Percentiles rank a stretch among this genome's conserved stretches.
Evolutionary conservation across 495 filamentous ascomycete species (phyloP).

Genomic region (Daldinia concentrica): DNA sequence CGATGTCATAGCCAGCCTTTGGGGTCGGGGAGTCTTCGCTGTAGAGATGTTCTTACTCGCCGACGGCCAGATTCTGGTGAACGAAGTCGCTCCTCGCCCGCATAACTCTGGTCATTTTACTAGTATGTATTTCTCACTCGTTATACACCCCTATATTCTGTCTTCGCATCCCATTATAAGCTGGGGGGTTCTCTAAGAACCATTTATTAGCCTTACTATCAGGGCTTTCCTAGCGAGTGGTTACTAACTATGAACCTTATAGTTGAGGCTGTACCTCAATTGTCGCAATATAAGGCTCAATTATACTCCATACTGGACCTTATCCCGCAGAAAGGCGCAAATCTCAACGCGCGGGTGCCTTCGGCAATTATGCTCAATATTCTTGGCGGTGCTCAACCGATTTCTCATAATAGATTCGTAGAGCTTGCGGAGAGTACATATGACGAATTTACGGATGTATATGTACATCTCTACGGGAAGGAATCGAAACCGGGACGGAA

Average conservation of each 20-base stretch:
- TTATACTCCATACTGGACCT: conserved; percentile 86
- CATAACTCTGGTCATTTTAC: conserved; percentile 98
- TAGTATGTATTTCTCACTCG: conserved; percentile 48
- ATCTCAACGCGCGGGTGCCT: conserved; percentile 65
- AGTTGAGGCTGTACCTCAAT: conserved; percentile 80
- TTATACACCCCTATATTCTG: background rate
- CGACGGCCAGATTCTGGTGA: conserved; percentile 79
- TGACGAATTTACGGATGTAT: conserved; percentile 56
- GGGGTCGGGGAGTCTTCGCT: conserved; percentile 92
- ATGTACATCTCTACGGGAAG: conserved; percentile 93
- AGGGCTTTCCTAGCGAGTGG: background rate
- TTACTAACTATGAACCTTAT: conserved; percentile 8
- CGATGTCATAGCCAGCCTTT: conserved; percentile 79
- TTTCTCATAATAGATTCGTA: conserved; percentile 76
- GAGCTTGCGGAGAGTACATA: conserved; percentile 68
- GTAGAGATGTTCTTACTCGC: conserved; percentile 96
- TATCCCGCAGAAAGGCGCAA: conserved; percentile 67
- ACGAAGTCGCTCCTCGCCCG: conserved; percentile 93
- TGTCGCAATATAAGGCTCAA: conserved; percentile 93
- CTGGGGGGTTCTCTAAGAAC: background rate
- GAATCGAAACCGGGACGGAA: conserved; percentile 86
- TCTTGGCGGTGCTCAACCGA: conserved; percentile 75
- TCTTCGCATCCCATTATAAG: background rate
- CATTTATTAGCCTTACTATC: background rate
- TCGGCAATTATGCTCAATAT: conserved; percentile 96